These are phyloP conservation scores for Phylloporus arenicola DNA, from an alignment of 768 basidiomycete genomes.

Conservation along the genomic window DNA sequence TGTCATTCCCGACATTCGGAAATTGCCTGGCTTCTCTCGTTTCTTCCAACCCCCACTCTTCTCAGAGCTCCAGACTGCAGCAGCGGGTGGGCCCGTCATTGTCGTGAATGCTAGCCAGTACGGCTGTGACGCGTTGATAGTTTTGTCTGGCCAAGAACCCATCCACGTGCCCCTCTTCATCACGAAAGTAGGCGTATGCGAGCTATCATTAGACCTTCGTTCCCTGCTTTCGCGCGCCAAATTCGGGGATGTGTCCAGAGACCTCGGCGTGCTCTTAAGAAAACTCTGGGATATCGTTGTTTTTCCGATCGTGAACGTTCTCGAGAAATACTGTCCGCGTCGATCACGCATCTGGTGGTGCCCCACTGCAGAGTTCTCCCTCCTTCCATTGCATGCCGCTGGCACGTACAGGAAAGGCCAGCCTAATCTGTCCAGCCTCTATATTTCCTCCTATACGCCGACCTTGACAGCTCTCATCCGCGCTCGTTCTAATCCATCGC, in stretches of 20 bases:
- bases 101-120: slow-evolving; percentile 26
- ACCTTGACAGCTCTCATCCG: too few species aligned
- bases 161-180: slow-evolving; percentile 1
- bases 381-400: too few species aligned
- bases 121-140: slow-evolving; percentile 31
- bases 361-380: too few species aligned
- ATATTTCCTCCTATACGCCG: too few species aligned
- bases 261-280: slow-evolving; percentile 7
- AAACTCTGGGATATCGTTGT: slow-evolving; percentile 15
- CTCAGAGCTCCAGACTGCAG: slow-evolving; percentile 9
- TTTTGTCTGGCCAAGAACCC: slow-evolving; percentile 6
- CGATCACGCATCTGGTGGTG: not conserved
- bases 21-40: slow-evolving; percentile 15
- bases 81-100: slow-evolving; percentile 25
- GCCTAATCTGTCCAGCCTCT: too few species aligned
- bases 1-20: slow-evolving; percentile 13
- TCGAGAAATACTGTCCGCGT: not conserved
- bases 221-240: not conserved
- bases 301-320: slow-evolving; percentile 6
- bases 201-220: not conserved
- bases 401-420: too few species aligned
- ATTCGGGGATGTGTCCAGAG: not conserved
- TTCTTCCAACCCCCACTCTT: too few species aligned
- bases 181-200: not conserved
- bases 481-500: too few species aligned